A percentile compares a stretch with the other conserved stretches of the same genome.
Conservation (phyloP, 495 filamentous ascomycete species). For the Lasiosphaeria hispida region DNA sequence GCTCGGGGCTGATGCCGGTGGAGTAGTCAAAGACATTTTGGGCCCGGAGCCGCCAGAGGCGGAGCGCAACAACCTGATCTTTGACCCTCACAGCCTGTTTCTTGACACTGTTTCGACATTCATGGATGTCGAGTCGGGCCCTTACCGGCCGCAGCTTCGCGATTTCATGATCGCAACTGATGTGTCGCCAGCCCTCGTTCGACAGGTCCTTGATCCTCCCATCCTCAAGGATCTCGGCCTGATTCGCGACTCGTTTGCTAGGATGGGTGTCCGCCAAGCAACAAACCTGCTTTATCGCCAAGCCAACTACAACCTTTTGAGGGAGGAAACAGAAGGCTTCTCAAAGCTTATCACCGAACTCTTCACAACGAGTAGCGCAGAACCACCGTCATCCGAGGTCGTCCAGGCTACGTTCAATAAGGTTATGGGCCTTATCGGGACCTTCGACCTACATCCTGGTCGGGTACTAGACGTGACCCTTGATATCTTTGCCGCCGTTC, state of each 20-base stretch:
- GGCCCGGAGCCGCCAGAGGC: conserved; percentile 49
- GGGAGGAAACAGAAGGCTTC: conserved; percentile 96
- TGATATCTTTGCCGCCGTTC: conserved; percentile 44
- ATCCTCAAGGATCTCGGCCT: conserved; percentile 72
- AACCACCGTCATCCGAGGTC: conserved; percentile 42
- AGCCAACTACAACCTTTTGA: conserved; percentile 90
- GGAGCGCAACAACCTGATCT: conserved; percentile 38
- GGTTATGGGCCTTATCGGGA: conserved; percentile 69
- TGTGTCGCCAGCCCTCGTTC: conserved; percentile 69
- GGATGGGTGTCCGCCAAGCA: conserved; percentile 78
- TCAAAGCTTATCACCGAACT: conserved; percentile 62
- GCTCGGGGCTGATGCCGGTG: conserved; percentile 65
- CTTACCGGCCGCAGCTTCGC: conserved; percentile 41
- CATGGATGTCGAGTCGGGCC: conserved; percentile 60
- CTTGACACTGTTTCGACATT: conserved; percentile 78
- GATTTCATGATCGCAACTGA: conserved; percentile 65
- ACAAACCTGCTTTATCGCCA: conserved; percentile 93
- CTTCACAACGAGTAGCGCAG: conserved; percentile 56
- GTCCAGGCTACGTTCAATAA: conserved; percentile 50
- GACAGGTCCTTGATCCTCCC: conserved; percentile 75
- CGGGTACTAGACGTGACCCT: conserved; percentile 85
- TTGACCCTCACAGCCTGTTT: conserved; percentile 70
- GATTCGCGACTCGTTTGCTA: conserved; percentile 79
- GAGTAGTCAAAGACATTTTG: conserved; percentile 70
- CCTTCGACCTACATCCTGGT: conserved; percentile 65